A percentile compares a stretch with the other conserved stretches of the same genome.
These are phyloP conservation scores for Barbatosphaeria neglecta DNA, from an alignment of 495 filamentous ascomycete genomes.

Conservation along the genomic window DNA sequence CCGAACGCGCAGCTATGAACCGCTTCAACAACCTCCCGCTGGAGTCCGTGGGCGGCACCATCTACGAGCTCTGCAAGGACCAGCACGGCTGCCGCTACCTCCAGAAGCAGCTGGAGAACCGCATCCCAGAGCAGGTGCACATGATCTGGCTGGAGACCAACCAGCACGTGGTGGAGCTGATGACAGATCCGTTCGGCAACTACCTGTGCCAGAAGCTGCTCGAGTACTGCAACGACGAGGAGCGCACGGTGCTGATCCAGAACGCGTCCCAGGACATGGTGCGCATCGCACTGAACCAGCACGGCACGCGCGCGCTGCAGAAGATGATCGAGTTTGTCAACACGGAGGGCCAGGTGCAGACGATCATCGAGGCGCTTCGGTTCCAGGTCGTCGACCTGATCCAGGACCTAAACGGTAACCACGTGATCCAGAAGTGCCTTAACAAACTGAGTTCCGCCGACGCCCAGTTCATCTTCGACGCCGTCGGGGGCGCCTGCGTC, in stretches of 20 bases:
- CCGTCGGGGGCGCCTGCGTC: conserved; percentile 75
- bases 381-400: conserved; percentile 81
- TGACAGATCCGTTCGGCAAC: conserved; percentile 98
- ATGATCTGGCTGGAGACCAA: conserved; percentile 91
- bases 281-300: conserved; percentile 86
- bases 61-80: conserved; percentile 86
- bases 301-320: conserved; percentile 89
- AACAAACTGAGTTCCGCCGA: conserved; percentile 76
- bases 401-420: conserved; percentile 94
- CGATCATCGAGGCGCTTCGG: conserved; percentile 68
- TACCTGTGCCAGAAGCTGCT: conserved; percentile 96
- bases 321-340: conserved; percentile 99
- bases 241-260: conserved; percentile 83
- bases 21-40: conserved; percentile 69
- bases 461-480: conserved; percentile 91
- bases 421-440: conserved; percentile 97
- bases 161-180: conserved; percentile 84
- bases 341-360: conserved; percentile 61
- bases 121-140: conserved; percentile 67
- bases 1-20: conserved; percentile 33
- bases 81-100: conserved; percentile 93
- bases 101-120: conserved; percentile 94
- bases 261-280: conserved; percentile 79
- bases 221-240: conserved; percentile 84
- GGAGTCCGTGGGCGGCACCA: conserved; percentile 66